Percentiles rank a stretch among this genome's conserved stretches.
phyloP scores from a whole-genome alignment of 2,329 filamentous ascomycete species.

The Talaromyces islandicus region DNA sequence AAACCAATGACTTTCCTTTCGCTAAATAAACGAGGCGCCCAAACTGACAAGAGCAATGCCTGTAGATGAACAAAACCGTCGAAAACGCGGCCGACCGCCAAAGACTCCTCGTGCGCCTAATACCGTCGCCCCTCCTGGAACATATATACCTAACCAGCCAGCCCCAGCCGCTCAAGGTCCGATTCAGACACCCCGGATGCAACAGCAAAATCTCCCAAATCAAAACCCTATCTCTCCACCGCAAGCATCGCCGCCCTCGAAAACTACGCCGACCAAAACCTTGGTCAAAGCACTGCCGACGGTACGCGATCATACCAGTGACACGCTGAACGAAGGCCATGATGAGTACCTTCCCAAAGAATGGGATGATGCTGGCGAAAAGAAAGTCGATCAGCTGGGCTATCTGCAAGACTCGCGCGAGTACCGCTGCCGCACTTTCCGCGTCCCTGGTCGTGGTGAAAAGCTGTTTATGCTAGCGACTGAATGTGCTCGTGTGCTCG shows the following conservation, averaged over 20 bases:
- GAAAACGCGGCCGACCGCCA: slow-evolving; percentile 46
- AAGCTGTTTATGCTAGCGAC: slow-evolving; percentile 99
- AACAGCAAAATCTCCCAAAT: slow-evolving; percentile 30
- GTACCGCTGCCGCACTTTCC: slow-evolving; percentile 89
- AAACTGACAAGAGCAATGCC: slow-evolving; percentile 5
- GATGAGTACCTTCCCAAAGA: slow-evolving; percentile 96
- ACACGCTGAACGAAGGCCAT: slow-evolving; percentile 80
- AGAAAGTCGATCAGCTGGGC: slow-evolving; percentile 81
- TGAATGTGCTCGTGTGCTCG: slow-evolving; percentile 87
- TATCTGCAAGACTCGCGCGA: slow-evolving; percentile 75
- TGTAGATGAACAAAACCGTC: slow-evolving; percentile 37
- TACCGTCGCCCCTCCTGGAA: slow-evolving; percentile 16
- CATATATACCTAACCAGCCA: slow-evolving; percentile 17
- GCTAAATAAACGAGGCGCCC: slow-evolving; percentile 14
- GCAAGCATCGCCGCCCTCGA: slow-evolving; percentile 60
- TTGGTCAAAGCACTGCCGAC: slow-evolving; percentile 92
- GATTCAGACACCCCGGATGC: slow-evolving; percentile 36
- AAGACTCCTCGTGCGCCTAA: slow-evolving; percentile 39
- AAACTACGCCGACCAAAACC: slow-evolving; percentile 70
- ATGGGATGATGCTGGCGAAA: slow-evolving; percentile 86
- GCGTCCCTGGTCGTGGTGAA: slow-evolving; percentile 81
- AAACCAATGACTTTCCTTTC: slow-evolving; percentile 26
- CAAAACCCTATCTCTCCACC: slow-evolving; percentile 43
- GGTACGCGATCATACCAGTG: slow-evolving; percentile 93
- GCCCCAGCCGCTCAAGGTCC: slow-evolving; percentile 24